Conservation (phyloP, 371 early-diverging fungal genomes). For the Mortierella sp. region DNA sequence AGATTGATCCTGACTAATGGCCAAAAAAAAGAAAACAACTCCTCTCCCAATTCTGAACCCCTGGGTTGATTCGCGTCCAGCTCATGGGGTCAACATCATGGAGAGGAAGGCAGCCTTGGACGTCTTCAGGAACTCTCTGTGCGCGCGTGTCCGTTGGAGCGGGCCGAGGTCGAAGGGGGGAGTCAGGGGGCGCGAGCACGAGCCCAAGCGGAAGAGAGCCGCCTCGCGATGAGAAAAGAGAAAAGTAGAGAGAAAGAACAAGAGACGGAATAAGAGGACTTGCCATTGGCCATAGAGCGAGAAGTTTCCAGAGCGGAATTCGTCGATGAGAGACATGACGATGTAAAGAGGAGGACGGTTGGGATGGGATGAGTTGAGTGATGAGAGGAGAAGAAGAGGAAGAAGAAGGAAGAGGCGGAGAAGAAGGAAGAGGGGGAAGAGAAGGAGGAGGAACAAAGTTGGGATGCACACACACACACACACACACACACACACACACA, state of each 20-base stretch:
- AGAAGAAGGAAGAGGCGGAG: not conserved
- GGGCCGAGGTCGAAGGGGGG: not conserved
- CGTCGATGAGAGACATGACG: conserved; percentile 27
- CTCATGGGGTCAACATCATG: no score
- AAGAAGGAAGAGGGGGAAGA: not conserved
- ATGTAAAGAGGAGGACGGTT: not conserved
- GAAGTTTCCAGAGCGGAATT: conserved; percentile 47
- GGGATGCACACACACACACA: no score
- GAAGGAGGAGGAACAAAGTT: conserved; percentile 3
- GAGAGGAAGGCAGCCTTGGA: no score
- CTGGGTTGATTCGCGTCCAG: no score
- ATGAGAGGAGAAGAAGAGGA: not conserved
- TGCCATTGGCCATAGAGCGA: conserved; percentile 53
- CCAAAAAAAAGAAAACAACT: not conserved
- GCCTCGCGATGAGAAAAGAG: not conserved
- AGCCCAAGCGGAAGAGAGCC: no score
- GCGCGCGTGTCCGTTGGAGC: not conserved
- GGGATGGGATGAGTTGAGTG: not conserved
- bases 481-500: no score
- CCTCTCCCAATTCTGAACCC: no score
- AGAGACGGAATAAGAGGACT: conserved; percentile 6
- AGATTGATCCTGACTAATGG: not conserved
- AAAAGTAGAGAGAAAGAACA: no score
- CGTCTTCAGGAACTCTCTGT: no score
- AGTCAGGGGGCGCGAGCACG: no score